Base-by-base conservation (phyloP, 352 stramenopile genomes). In the Globisporangium acanthophoron region DNA sequence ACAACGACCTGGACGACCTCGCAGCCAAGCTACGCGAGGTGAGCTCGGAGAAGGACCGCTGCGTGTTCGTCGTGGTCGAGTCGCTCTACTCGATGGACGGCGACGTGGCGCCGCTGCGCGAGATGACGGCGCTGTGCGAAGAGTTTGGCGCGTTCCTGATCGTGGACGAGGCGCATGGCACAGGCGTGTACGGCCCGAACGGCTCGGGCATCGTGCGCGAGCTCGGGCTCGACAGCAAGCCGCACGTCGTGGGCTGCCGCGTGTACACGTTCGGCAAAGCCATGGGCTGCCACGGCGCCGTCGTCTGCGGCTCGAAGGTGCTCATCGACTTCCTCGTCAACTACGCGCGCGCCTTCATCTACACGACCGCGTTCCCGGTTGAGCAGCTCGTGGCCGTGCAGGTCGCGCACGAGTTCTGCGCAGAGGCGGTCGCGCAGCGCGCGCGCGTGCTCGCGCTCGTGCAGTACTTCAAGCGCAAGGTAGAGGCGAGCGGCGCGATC, bases 81-180 rank as follows among this genome's bases (percentile, higher is more conserved):
- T 98, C 90, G 56, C 79, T 99, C 1, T 99, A 99, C 67, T 98
- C 90, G 35, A 99, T 99, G 97, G 96, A 99, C 78, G 97, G 97
- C 15, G 96, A 99, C 70, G 71, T 97, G 24, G 94, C 94, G 48
- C 93, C 95, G 15, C 74, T 99, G 31, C 49, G 67, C 20, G 75
- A 89, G 8, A 89, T 99, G 60, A 70, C 77, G 0, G 70, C 81
- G 43, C 65, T 97, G 18, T 97, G 85, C 63, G 71, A 84, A 12
- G 62, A 76, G 6, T 86, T 83, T 52, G 76, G 85, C 4, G 94
- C 96, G 16, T 86, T 75, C 53, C 65, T 99, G 6, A 91, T 99
- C 62, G 90, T 99, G 0, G 97, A 99, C 68, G 97, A 99, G 74
- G 97, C 97, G 6, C 97, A 99, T 75, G 88, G 90, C 47, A 86